Base-by-base conservation (phyloP, 352 stramenopile genomes). In the Phytophthora quininea region DNA sequence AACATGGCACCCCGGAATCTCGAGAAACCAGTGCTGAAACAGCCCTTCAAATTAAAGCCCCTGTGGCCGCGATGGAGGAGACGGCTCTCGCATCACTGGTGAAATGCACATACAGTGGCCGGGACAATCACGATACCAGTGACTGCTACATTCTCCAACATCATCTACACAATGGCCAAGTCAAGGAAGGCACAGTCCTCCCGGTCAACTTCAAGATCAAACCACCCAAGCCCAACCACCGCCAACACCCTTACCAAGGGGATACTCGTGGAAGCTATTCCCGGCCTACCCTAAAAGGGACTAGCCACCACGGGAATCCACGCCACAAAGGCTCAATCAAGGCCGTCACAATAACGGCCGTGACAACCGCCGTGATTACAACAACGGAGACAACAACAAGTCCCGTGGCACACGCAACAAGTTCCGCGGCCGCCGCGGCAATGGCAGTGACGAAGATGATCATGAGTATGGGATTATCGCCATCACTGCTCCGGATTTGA, bases 141-240 rank as follows among this genome's bases (percentile, higher is more conserved):
- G 54, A 69, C 30, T 68, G 65, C 32, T 61, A 57, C 33, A 58
- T 52, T 7, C 56, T 73, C 6, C 53, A 73, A 38, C 29, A 35
- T 0, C 51, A 72, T 48, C 38, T 67, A 1, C 19, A 43, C 9
- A 38, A 55, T 24, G 52, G 46, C 11, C 37, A 53, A 27, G 47
- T 67, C 14, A 73, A 73, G 12, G 37, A 12, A 30, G 65, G 58
- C 7, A 73, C 65, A 2, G 54, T 63, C 8, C 53, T 69, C 2
- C 54, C 58, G 14, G 35, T 47, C 15, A 59, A 64, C 30, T 73
- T 73, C 38, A 57, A 56, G 31, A 15, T 73, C 3, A 65, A 57
- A n/a, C n/a, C n/a, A 9, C 19, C 24, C 6, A 29, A 24, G 14
- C 8, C 43, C 11, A 11, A 29, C 4, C 55, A 61, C 24, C 43